Evolutionary conservation across 129 eudicot genomes (phyloP).

Genomic region (Heracleum sosnowskyi): DNA sequence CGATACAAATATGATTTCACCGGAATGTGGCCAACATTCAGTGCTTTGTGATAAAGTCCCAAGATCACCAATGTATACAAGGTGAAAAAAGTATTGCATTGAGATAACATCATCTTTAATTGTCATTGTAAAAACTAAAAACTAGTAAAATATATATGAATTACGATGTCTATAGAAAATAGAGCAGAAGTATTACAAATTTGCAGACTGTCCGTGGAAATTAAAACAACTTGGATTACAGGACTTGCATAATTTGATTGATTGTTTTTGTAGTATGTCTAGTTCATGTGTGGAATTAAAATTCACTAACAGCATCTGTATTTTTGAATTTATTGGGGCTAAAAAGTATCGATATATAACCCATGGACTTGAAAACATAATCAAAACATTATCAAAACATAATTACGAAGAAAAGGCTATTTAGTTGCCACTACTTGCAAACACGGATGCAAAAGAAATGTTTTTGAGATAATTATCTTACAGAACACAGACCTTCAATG

Average conservation of each 20-base stretch:
- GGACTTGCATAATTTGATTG: not conserved
- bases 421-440: not conserved
- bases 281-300: not conserved
- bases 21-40: no score
- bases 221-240: not conserved
- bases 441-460: not conserved
- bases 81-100: no score
- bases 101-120: no score
- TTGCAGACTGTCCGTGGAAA: no score
- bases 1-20: no score
- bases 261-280: not conserved
- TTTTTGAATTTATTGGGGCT: not conserved
- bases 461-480: slow-evolving; percentile 10
- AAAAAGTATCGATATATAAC: not conserved
- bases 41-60: no score
- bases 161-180: no score
- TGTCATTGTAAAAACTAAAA: no score
- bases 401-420: not conserved
- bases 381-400: no score
- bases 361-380: not conserved
- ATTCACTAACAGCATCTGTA: not conserved
- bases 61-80: no score
- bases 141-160: no score
- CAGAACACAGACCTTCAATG: slow-evolving; percentile 57
- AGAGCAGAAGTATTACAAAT: no score